These are phyloP conservation scores for Cordia subcordata DNA, from an alignment of 257 asterid genomes.

Conservation along the genomic window DNA sequence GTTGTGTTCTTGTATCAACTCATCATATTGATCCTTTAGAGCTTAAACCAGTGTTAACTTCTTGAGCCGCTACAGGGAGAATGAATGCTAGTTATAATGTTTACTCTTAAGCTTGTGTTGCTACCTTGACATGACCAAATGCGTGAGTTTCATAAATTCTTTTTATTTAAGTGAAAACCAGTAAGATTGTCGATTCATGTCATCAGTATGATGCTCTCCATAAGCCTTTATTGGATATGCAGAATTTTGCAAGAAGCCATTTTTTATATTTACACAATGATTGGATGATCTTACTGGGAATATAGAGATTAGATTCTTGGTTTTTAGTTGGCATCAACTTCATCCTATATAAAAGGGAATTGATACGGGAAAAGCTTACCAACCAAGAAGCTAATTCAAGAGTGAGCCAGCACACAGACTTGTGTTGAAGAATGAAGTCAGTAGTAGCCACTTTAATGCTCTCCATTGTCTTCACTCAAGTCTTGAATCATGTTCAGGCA, in stretches of 20 bases:
- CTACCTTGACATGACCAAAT: too few species aligned
- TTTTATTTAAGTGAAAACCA: too few species aligned
- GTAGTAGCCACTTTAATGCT: conserved; percentile 6
- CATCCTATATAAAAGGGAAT: conserved; percentile 7
- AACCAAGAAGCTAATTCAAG: conserved; percentile 8
- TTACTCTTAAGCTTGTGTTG: too few species aligned
- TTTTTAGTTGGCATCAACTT: conserved; percentile 1
- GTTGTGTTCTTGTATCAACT: too few species aligned
- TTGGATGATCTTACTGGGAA: conserved; percentile 4
- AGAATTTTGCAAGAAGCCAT: neutral
- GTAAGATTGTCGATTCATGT: neutral
- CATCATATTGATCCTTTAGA: too few species aligned
- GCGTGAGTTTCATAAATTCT: too few species aligned
- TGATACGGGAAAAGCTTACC: conserved; percentile 1
- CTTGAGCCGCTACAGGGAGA: too few species aligned
- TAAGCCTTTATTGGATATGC: neutral
- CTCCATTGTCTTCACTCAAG: conserved; percentile 9
- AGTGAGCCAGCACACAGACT: neutral
- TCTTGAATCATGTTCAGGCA: conserved; percentile 6
- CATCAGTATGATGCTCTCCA: neutral
- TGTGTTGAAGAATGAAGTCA: conserved; percentile 1
- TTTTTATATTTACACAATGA: neutral
- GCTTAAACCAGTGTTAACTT: too few species aligned
- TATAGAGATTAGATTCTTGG: neutral
- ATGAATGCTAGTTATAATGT: too few species aligned